Evolutionary conservation across 2,329 filamentous ascomycete genomes (phyloP).

Genomic region (Ophiobolus disseminans): DNA sequence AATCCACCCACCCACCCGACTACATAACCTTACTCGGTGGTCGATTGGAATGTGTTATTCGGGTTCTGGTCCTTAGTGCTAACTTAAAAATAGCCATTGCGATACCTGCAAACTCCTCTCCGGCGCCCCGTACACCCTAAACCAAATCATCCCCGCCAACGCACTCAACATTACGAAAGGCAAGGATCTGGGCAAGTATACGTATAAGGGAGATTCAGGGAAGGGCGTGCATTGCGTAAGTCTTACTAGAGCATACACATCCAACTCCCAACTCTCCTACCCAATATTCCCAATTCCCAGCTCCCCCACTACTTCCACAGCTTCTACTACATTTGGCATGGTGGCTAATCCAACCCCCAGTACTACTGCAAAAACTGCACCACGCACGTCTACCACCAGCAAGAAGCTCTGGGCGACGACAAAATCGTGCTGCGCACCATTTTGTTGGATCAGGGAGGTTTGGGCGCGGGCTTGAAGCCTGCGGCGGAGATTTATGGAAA

Average conservation of each 20-base stretch:
- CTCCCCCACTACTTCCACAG: too few species aligned
- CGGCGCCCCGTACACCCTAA: conserved; percentile 60
- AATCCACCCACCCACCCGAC: too few species aligned
- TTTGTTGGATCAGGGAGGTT: conserved; percentile 51
- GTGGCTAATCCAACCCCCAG: background rate
- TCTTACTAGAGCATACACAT: background rate
- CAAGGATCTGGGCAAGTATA: conserved; percentile 57
- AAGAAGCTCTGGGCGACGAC: conserved; percentile 59
- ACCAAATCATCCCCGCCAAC: conserved; percentile 60
- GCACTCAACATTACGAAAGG: conserved; percentile 62
- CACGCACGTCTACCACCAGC: conserved; percentile 63
- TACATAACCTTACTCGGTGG: background rate
- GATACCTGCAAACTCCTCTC: conserved; percentile 63
- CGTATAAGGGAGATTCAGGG: conserved; percentile 64
- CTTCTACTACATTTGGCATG: background rate
- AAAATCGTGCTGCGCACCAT: conserved; percentile 62
- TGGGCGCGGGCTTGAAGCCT: conserved; percentile 56
- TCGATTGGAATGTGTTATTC: too few species aligned
- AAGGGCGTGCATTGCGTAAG: conserved; percentile 60
- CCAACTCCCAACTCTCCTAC: background rate
- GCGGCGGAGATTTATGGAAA: conserved; percentile 64
- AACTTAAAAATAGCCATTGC: conserved; percentile 56
- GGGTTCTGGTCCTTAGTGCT: too few species aligned
- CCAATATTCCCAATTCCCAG: background rate
- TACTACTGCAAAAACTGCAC: conserved; percentile 66